phyloP scores from a whole-genome alignment of 306 rosid genomes.

The Quercus alba region DNA sequence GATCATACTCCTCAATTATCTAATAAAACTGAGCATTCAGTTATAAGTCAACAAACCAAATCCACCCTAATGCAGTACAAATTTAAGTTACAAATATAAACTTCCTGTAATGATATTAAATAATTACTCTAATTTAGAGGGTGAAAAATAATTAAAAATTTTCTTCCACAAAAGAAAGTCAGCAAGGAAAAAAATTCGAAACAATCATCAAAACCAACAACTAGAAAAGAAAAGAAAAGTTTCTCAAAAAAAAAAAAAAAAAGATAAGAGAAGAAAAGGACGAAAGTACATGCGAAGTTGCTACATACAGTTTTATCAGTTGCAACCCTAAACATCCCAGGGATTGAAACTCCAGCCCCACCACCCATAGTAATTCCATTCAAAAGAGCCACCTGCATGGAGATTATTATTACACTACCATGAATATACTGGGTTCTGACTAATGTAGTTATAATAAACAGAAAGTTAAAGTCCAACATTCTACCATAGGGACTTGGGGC shows the following conservation, averaged over 20 bases:
- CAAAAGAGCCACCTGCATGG: constrained; percentile 76
- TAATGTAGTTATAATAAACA: neutral
- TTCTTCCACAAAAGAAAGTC: neutral
- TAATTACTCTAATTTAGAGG: neutral
- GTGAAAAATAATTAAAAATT: neutral
- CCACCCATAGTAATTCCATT: constrained; percentile 98
- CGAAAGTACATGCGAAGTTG: neutral
- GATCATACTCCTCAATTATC: no score
- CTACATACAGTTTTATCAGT: no score
- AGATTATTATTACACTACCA: constrained; percentile 11
- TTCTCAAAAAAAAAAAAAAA: no score
- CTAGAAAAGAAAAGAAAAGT: neutral
- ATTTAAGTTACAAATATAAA: neutral
- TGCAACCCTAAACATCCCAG: constrained; percentile 62
- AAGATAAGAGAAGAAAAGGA: neutral
- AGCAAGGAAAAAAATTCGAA: neutral
- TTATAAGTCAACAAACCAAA: no score
- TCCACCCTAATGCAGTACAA: no score
- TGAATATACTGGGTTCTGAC: neutral
- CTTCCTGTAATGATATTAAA: neutral
- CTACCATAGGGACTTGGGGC: neutral
- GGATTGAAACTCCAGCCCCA: constrained; percentile 90
- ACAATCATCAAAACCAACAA: neutral
- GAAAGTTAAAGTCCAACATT: neutral
- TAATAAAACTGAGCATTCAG: no score